Percentiles rank a stretch among this genome's conserved stretches.
Evolutionary conservation across 2,329 filamentous ascomycete species (phyloP).

Genomic region (Monilinia laxa): DNA sequence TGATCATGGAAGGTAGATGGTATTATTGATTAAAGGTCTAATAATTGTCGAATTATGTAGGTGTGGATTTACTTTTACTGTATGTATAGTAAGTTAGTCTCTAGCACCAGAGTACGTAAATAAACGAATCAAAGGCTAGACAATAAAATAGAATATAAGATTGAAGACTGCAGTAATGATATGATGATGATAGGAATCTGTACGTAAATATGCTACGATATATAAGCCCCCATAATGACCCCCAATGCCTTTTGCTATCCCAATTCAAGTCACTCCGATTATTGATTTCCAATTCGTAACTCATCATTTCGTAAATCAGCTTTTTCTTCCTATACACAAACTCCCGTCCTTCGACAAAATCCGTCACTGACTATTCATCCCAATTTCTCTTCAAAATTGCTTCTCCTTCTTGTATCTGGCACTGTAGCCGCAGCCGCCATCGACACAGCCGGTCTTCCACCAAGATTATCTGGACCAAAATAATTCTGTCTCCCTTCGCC

Average conservation of each 20-base stretch:
- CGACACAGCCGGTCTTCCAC: not conserved
- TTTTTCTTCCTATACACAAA: not conserved
- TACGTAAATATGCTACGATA: too few relatives aligned
- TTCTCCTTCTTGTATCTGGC: not conserved
- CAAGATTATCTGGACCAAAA: constrained; percentile 30
- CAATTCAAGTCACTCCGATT: not conserved
- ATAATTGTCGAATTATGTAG: too few relatives aligned
- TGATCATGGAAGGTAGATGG: too few relatives aligned
- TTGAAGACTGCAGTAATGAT: too few relatives aligned
- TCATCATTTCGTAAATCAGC: not conserved
- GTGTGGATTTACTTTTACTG: too few relatives aligned
- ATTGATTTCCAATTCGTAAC: not conserved
- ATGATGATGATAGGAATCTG: too few relatives aligned
- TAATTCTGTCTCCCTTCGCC: constrained; percentile 18
- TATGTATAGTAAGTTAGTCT: too few relatives aligned
- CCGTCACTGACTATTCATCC: not conserved
- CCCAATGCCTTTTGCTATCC: not conserved
- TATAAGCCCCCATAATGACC: not conserved
- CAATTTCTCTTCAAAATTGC: constrained; percentile 5
- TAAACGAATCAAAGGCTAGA: too few relatives aligned
- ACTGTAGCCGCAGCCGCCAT: not conserved
- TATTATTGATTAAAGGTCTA: too few relatives aligned
- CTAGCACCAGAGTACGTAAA: too few relatives aligned
- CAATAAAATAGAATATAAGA: too few relatives aligned
- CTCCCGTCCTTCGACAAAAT: too few relatives aligned